These are phyloP conservation scores for Sphenostylis stenocarpa DNA, from an alignment of 306 rosid genomes.

Conservation along the genomic window DNA sequence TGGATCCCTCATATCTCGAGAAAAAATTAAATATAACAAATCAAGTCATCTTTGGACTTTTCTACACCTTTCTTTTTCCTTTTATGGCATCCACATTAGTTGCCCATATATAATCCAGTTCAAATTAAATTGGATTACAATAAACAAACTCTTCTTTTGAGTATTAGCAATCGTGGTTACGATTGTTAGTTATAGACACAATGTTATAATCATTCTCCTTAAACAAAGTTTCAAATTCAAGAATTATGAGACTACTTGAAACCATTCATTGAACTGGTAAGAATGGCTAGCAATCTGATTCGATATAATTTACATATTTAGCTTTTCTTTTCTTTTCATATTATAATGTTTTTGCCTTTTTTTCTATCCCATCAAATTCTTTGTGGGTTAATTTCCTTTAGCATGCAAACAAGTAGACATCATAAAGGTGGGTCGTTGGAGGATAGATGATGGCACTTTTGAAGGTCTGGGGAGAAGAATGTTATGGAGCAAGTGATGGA, in stretches of 20 bases:
- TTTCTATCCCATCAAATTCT: background rate
- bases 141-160: background rate
- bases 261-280: background rate
- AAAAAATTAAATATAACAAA: background rate
- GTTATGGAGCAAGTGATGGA: slow-evolving; percentile 83
- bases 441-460: slow-evolving; percentile 34
- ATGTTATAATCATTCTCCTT: no score
- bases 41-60: background rate
- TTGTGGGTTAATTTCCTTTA: slow-evolving; percentile 21
- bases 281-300: background rate
- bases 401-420: slow-evolving; percentile 36
- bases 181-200: no score
- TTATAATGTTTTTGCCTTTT: background rate
- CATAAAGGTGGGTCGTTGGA: slow-evolving; percentile 32
- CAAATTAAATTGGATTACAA: background rate
- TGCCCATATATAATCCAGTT: background rate
- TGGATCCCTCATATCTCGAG: background rate
- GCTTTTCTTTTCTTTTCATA: background rate
- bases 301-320: background rate
- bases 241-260: no score
- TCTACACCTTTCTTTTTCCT: background rate
- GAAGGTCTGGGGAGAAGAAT: slow-evolving; percentile 69
- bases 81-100: background rate
- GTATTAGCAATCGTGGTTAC: no score
- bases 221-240: no score